phyloP scores from a whole-genome alignment of 371 early-diverging fungal species.

The Mucor lusitanicus region DNA sequence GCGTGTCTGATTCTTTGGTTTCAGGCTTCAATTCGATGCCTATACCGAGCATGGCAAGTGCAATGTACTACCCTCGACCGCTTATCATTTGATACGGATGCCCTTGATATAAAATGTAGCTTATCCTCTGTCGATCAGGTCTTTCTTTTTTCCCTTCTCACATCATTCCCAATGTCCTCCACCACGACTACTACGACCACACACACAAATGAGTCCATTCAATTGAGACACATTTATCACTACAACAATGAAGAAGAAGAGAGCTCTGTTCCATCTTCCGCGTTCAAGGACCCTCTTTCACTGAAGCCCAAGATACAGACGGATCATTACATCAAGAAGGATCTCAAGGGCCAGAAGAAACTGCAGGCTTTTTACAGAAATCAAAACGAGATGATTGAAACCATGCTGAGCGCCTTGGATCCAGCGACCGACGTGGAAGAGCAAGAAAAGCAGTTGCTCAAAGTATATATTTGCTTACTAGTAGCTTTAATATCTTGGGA shows the following conservation, averaged over 20 bases:
- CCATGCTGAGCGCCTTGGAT: slow-evolving; percentile 62
- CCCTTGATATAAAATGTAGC: background rate
- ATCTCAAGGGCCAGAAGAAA: slow-evolving; percentile 13
- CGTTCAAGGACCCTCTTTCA: slow-evolving; percentile 23
- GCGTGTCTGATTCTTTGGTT: background rate
- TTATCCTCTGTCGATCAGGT: background rate
- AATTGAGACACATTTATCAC: slow-evolving; percentile 2
- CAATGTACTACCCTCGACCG: background rate
- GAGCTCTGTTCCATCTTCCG: background rate
- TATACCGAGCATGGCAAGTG: background rate
- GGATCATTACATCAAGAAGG: slow-evolving; percentile 24
- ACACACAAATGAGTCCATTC: background rate
- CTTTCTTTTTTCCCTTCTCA: background rate
- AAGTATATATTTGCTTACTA: slow-evolving; percentile 54
- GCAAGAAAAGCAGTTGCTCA: slow-evolving; percentile 39
- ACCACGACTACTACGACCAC: background rate
- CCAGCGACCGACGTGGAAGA: slow-evolving; percentile 37
- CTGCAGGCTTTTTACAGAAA: slow-evolving; percentile 73
- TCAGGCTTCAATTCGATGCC: background rate
- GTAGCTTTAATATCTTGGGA: too few relatives aligned
- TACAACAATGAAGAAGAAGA: background rate
- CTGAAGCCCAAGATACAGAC: slow-evolving; percentile 22
- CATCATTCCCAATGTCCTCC: background rate
- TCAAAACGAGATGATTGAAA: slow-evolving; percentile 85
- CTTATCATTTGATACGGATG: background rate